Evolutionary conservation across 1,139 yeast species (phyloP), one percentile per base, ranked within the genome.

Genomic region (Candida sanyaensis): DNA sequence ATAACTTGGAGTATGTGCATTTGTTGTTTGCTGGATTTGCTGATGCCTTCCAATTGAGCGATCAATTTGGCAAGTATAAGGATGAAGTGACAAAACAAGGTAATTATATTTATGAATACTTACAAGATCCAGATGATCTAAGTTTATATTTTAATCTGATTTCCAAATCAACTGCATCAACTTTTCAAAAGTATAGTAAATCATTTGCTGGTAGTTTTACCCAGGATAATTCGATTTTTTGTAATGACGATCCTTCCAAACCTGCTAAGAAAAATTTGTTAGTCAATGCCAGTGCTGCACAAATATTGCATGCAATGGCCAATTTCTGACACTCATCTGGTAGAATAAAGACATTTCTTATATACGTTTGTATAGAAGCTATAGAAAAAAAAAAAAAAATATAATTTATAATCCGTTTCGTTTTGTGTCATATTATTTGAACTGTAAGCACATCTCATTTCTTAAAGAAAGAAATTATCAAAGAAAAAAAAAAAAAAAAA

Each of bases 271-370:
- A 55, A 36, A 46, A 51, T 17, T 56, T 64, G 37, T 48, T 64
- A 54, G 61, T 55, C 36, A 57, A 62, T 48, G 63, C 59, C 11
- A 57, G 66, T 40, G 64, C 58, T 12, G 65, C 65, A 5, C 68
- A 64, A 48, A 58, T 64, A 6, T 58, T 60, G 37, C 55, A 57
- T 46, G 61, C 41, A 17, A 41, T 47, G 29, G 29, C 49, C n/a
- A 47, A 40, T 4, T 41, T 31, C 17, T 44, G 37, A 32, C 12
- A 32, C 36, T 23, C 36, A 5, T 31, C 30, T 17, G 21, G 21
- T 17, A 17, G 21, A 17, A 17, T 17, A 17, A 17, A 17, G 21
- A 26, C 28, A 26, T 8, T 26, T 26, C 4, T 3, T 38, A 38
- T 10, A 11, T n/a, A 34, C 10, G 4, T 9, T 9, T 10, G 23